Evolutionary conservation across 2,329 filamentous ascomycete genomes (phyloP).

Genomic region (Clarireedia paspali): DNA sequence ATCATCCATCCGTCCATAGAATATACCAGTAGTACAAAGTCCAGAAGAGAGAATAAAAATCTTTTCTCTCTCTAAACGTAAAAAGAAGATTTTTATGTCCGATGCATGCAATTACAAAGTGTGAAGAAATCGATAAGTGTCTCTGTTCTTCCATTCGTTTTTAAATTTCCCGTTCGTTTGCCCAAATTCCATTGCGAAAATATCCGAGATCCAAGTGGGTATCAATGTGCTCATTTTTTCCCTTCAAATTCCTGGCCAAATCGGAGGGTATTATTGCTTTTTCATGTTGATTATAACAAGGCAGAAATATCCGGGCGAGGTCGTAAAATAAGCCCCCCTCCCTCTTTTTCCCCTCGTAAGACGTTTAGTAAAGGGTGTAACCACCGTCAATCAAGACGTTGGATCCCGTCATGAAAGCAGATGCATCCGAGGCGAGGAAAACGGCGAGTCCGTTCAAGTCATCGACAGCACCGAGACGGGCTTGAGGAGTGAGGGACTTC

Average conservation of each 20-base stretch:
- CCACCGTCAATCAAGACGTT: conserved; percentile 40
- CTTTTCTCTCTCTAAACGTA: neutral
- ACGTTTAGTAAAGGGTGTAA: conserved; percentile 27
- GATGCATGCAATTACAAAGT: neutral
- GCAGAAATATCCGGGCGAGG: conserved; percentile 4
- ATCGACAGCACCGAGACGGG: conserved; percentile 62
- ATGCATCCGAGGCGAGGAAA: conserved; percentile 67
- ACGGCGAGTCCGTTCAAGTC: conserved; percentile 73
- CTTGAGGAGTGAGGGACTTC: conserved; percentile 66
- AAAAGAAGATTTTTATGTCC: neutral
- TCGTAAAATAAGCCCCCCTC: conserved; percentile 9
- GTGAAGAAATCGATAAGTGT: neutral
- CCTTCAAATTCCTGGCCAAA: neutral
- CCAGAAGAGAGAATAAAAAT: neutral
- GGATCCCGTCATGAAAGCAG: conserved; percentile 68
- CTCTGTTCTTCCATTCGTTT: neutral
- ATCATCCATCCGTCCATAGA: neutral
- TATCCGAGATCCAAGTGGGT: neutral
- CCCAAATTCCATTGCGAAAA: neutral
- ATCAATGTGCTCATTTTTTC: neutral
- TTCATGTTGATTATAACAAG: neutral
- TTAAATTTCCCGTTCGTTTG: neutral
- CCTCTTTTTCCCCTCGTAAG: conserved; percentile 4
- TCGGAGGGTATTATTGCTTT: neutral
- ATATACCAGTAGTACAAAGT: neutral